phyloP scores from a whole-genome alignment of 257 asterid species.

The Salvia hispanica region DNA sequence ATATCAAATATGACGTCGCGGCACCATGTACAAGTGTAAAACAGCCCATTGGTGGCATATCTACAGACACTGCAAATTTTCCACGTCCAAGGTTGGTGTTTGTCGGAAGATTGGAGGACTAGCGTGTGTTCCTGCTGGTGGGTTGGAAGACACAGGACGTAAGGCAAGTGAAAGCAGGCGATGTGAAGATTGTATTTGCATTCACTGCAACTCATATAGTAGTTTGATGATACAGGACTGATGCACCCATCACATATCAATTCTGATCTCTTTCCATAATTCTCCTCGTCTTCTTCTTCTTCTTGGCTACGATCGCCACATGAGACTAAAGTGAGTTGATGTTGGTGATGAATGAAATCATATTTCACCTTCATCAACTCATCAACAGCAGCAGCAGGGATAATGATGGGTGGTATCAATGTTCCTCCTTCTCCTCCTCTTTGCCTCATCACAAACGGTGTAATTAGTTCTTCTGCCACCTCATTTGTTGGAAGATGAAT shows the following conservation, averaged over 20 bases:
- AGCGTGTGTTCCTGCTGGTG: not conserved
- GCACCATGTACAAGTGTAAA: not conserved
- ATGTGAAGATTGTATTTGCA: conserved; percentile 1
- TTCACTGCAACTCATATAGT: not conserved
- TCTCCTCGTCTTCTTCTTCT: not conserved
- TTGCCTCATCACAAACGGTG: too few species aligned
- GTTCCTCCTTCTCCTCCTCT: too few species aligned
- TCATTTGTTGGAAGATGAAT: too few species aligned
- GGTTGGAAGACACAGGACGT: too few species aligned
- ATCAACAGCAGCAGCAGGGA: too few species aligned
- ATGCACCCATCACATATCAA: not conserved
- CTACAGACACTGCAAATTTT: not conserved
- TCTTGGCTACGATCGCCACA: too few species aligned
- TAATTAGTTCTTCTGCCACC: too few species aligned
- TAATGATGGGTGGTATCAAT: too few species aligned
- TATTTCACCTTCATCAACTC: too few species aligned
- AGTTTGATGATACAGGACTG: not conserved
- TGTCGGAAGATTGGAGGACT: not conserved
- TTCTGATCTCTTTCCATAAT: not conserved
- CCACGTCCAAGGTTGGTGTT: not conserved
- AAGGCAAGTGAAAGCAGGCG: not conserved
- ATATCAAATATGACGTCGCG: not conserved
- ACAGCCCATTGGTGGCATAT: not conserved
- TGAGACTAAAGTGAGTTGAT: too few species aligned
- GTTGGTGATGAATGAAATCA: too few species aligned